These are phyloP conservation scores for Emmonsia crescens DNA, from an alignment of 2,329 filamentous ascomycete species.

Conservation along the genomic window DNA sequence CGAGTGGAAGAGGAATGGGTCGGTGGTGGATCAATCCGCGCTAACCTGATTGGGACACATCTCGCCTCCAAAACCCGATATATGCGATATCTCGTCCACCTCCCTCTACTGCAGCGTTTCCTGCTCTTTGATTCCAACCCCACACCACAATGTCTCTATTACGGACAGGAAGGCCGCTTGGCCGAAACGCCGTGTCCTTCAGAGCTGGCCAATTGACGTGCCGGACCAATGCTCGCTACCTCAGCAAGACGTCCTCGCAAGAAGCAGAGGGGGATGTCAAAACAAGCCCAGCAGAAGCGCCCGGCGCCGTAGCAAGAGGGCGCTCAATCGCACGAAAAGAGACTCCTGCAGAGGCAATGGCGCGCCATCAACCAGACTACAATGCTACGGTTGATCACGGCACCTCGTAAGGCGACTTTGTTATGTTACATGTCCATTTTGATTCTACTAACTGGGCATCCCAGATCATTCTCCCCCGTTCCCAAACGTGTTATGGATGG, in stretches of 20 bases:
- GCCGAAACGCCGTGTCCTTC: constrained; percentile 22
- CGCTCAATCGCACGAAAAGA: constrained; percentile 43
- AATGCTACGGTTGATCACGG: constrained; percentile 71
- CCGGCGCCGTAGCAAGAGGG: constrained; percentile 26
- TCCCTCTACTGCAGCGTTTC: not conserved
- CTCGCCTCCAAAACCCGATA: not conserved
- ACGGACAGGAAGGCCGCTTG: constrained; percentile 37
- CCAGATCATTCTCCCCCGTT: constrained; percentile 78
- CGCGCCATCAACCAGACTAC: constrained; percentile 69
- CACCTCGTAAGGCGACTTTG: constrained; percentile 59
- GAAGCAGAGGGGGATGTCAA: constrained; percentile 19
- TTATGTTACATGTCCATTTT: constrained; percentile 6
- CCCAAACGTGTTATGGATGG: constrained; percentile 85
- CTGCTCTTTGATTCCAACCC: constrained; percentile 9
- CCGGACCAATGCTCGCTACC: constrained; percentile 28
- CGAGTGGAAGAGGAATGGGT: constrained; percentile 11
- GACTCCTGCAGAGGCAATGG: constrained; percentile 39
- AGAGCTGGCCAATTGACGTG: constrained; percentile 22
- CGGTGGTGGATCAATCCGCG: constrained; percentile 19
- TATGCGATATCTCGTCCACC: not conserved
- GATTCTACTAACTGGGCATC: constrained; percentile 40
- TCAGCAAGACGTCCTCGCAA: constrained; percentile 35
- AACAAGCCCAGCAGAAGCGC: constrained; percentile 38
- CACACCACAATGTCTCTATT: constrained; percentile 53
- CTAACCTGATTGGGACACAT: constrained; percentile 26